A percentile compares a stretch with the other conserved stretches of the same genome.
Evolutionary conservation across 768 basidiomycete genomes (phyloP).

Genomic region (Suillus weaverae): DNA sequence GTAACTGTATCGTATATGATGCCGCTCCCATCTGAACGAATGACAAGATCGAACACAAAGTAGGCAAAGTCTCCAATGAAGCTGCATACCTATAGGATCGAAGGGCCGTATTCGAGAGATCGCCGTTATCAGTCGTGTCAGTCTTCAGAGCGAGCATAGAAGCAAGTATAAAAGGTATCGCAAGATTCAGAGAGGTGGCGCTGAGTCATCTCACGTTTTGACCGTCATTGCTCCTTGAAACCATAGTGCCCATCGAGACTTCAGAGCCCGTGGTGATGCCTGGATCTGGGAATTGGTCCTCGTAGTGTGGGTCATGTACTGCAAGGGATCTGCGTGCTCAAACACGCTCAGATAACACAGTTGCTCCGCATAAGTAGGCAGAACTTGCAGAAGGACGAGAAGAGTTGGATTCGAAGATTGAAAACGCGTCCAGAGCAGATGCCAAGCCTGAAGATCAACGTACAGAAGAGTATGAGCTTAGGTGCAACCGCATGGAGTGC

Average conservation of each 20-base stretch:
- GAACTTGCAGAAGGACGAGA: conserved; percentile 47
- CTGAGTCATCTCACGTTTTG: background rate
- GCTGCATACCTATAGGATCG: too few relatives aligned
- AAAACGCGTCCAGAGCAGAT: conserved; percentile 35
- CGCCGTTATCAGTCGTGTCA: background rate
- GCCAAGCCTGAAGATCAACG: conserved; percentile 52
- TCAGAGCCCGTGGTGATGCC: conserved; percentile 16
- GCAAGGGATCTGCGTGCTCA: conserved; percentile 27
- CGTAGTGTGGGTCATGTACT: background rate
- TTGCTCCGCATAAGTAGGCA: conserved; percentile 35
- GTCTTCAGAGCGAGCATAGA: too few relatives aligned
- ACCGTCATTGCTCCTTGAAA: background rate
- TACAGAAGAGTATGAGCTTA: conserved; percentile 38
- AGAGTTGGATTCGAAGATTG: conserved; percentile 51
- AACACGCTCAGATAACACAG: conserved; percentile 49
- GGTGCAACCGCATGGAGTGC: conserved; percentile 59
- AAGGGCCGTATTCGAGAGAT: background rate
- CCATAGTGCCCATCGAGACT: background rate
- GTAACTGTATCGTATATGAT: too few relatives aligned
- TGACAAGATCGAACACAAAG: too few relatives aligned
- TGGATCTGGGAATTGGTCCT: background rate
- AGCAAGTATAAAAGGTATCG: too few relatives aligned
- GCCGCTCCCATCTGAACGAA: too few relatives aligned
- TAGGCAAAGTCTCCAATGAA: too few relatives aligned
- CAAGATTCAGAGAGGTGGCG: background rate